Base-by-base conservation (phyloP, 305 asterid species). In the Euphrasia arctica region DNA sequence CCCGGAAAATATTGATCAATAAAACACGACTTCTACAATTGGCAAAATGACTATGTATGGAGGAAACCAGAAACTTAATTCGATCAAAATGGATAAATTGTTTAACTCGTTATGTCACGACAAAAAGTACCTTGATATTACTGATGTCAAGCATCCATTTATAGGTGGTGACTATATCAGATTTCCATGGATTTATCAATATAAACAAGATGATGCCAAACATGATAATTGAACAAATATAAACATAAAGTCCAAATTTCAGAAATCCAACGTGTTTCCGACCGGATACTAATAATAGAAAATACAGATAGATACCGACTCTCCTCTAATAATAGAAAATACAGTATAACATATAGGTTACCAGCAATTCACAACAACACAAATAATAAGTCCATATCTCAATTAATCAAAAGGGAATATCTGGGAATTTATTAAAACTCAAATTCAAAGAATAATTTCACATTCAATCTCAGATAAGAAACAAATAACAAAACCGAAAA, bases 231-330 rank as follows among this genome's bases (percentile, higher is more conserved):
- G 1, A 10, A 45, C 18, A 28, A 54, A 36, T 34, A 45, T 54
- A 22, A 14, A 11, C 12, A 32, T 58, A 0, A 47, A 32, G 10
- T 34, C 34, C 50, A 45, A 47, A 31, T 13, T 69, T 10, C 13
- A 25, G 22, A 63, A 29, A 34, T 29, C 51, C 51, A 60, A 74
- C 60, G 64, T 13, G 48, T 54, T 41, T 58, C 57, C 63, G 61
- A 74, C 58, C 58, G 49, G 29, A 60, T 58, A 65, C 71, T 57
- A 36, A 50, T 47, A 60, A 63, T 54, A 47, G 18, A 28, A 67
- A 49, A 42, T 39, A 58, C 66, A 49, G 55, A 71, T 25, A 36
- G 1, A 31, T 29, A 29, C 32, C 32, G 32, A 13, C 27, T 29
- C 51, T 29, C 54, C 67, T 11, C 11, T 28, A 31, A 68, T 64